These are phyloP conservation scores for Aegilops longissima DNA, from an alignment of 176 grass and related monocot species.

Conservation along the genomic window DNA sequence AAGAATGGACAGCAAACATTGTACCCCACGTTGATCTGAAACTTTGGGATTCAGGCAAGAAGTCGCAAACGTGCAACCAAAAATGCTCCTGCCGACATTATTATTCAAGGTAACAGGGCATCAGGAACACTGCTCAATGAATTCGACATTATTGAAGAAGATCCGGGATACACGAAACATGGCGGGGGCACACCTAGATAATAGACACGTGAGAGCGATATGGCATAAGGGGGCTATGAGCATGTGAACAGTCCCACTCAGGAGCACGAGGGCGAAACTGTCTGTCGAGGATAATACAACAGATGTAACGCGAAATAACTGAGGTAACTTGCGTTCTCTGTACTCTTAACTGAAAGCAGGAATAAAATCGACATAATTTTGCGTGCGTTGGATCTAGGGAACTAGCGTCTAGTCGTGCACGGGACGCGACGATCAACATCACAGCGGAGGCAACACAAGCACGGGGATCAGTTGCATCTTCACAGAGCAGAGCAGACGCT, in stretches of 20 bases:
- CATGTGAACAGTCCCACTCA: background rate
- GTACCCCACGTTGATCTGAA: constrained; percentile 32
- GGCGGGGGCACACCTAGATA: background rate
- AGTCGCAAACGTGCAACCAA: constrained; percentile 31
- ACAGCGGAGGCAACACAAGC: background rate
- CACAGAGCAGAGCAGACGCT: background rate
- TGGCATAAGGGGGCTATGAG: background rate
- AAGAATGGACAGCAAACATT: constrained; percentile 33
- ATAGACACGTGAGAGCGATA: constrained; percentile 4
- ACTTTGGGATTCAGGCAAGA: constrained; percentile 31
- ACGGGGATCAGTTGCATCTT: background rate
- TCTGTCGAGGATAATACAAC: background rate
- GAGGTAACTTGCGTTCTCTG: background rate
- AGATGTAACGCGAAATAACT: background rate
- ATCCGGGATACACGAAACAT: constrained; percentile 31
- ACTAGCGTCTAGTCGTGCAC: background rate
- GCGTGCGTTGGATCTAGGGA: background rate
- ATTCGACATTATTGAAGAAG: constrained; percentile 25
- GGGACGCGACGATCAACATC: background rate
- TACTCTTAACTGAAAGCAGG: background rate
- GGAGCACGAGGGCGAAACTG: background rate
- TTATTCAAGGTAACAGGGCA: background rate
- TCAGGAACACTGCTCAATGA: constrained; percentile 4
- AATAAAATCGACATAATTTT: background rate
- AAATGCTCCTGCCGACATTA: constrained; percentile 33